Percentiles rank a stretch among this genome's conserved stretches.
Evolutionary conservation across 2,329 filamentous ascomycete species (phyloP).

Genomic region (Rugonectria rugulosa): DNA sequence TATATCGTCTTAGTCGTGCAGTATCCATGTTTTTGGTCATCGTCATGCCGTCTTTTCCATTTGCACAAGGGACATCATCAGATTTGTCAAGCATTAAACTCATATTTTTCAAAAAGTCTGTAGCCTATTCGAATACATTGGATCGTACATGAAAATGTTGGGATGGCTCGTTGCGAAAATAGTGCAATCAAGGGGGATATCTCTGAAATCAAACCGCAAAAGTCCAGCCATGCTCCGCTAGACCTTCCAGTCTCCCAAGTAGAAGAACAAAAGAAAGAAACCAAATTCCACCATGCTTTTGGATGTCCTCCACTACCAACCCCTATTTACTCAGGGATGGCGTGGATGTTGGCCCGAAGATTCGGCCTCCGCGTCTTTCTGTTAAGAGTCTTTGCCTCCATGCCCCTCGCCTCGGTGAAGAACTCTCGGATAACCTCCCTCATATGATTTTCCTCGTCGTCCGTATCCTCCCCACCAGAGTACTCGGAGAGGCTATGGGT

Average conservation of each 20-base stretch:
- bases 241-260: constrained; percentile 6
- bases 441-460: constrained; percentile 29
- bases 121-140: too few relatives aligned
- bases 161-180: not conserved
- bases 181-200: constrained; percentile 9
- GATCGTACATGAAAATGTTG: too few relatives aligned
- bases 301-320: not conserved
- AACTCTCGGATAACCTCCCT: constrained; percentile 33
- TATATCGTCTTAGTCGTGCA: too few relatives aligned
- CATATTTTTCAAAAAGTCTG: too few relatives aligned
- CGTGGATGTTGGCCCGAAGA: constrained; percentile 47
- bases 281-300: not conserved
- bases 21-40: too few relatives aligned
- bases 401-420: constrained; percentile 17
- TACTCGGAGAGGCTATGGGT: constrained; percentile 45
- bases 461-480: constrained; percentile 39
- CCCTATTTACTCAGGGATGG: constrained; percentile 40
- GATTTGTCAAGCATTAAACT: too few relatives aligned
- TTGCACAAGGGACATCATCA: too few relatives aligned
- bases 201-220: constrained; percentile 20
- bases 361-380: constrained; percentile 46
- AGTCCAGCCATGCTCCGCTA: constrained; percentile 8
- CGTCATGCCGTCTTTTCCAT: too few relatives aligned
- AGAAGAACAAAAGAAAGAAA: constrained; percentile 3
- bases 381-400: constrained; percentile 14